These are phyloP conservation scores for Daldinia concentrica DNA, from an alignment of 495 filamentous ascomycete species.

Conservation along the genomic window DNA sequence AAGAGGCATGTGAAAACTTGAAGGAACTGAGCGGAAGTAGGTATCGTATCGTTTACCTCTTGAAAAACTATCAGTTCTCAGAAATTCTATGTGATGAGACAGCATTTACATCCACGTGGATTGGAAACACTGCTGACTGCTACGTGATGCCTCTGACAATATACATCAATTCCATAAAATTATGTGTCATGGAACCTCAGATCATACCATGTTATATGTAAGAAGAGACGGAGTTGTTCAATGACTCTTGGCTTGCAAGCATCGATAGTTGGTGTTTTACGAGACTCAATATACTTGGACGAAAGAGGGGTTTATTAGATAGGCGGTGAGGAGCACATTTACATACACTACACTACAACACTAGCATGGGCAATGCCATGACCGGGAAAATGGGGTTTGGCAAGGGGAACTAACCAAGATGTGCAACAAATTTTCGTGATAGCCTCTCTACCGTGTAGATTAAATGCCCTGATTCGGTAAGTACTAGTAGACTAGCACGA, in stretches of 20 bases:
- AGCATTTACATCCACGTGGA: neutral
- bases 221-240: neutral
- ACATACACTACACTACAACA: neutral
- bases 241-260: slow-evolving; percentile 15
- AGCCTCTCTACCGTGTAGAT: neutral
- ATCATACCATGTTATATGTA: neutral
- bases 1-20: slow-evolving; percentile 4
- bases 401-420: slow-evolving; percentile 14
- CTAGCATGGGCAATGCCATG: slow-evolving; percentile 10
- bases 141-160: slow-evolving; percentile 7
- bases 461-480: slow-evolving; percentile 11
- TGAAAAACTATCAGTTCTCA: neutral
- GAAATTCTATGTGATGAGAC: neutral
- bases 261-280: slow-evolving; percentile 10
- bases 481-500: slow-evolving; percentile 2
- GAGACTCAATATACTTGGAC: slow-evolving; percentile 26
- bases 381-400: slow-evolving; percentile 33
- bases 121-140: neutral
- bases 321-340: slow-evolving; percentile 23
- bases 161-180: neutral
- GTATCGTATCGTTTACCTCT: neutral
- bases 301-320: slow-evolving; percentile 17
- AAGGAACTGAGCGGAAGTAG: neutral
- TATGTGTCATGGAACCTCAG: slow-evolving; percentile 14
- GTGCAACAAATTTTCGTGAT: neutral